Evolutionary conservation across 2,329 filamentous ascomycete genomes (phyloP), one percentile per base, ranked within the genome.

Genomic region (Chaetomium sp.): DNA sequence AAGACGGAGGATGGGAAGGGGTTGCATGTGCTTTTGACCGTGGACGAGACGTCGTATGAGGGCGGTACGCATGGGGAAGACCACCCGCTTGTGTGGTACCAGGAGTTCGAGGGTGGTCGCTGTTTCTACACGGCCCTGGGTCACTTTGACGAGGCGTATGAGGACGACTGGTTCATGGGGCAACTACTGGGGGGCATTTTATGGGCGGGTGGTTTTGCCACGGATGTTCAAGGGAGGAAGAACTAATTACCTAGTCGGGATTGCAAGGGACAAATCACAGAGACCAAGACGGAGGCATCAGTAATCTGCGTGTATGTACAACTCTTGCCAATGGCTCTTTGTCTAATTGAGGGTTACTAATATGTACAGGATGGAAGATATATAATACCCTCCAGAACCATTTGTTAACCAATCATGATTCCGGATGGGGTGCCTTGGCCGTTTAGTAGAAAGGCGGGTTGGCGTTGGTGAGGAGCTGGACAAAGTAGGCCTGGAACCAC

Each of bases 401-500:
- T 2, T 27, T 27, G 19, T 27, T 27, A 27, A 27, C 19, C 19
- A 27, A 27, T 27, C 19, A 27, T 27, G 19, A 27, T 27, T 27
- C 19, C 19, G 19, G 2, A 27, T 27, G 19, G 19, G 19, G 19
- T 27, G 19, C 19, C 19, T 27, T 27, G 19, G 19, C 19, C 19
- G 19, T 27, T 27, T 27, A 27, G 19, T 57, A 53, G 55, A 58
- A 58, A 1, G 56, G 44, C 12, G 56, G 56, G 52, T 58, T 58
- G 46, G 53, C 50, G 60, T 81, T 81, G 53, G 70, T 73, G 54
- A 82, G 72, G 1, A 83, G 71, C 68, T 80, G 77, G 68, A 75
- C 78, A 61, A 82, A 81, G 71, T 82, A 83, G 12, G 74, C 77
- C 69, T 82, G 71, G 70, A 86, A 86, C 85, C 85, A 89, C 7